These are phyloP conservation scores for Syncephalastrum racemosum DNA, from an alignment of 371 early-diverging fungal species.

Conservation along the genomic window DNA sequence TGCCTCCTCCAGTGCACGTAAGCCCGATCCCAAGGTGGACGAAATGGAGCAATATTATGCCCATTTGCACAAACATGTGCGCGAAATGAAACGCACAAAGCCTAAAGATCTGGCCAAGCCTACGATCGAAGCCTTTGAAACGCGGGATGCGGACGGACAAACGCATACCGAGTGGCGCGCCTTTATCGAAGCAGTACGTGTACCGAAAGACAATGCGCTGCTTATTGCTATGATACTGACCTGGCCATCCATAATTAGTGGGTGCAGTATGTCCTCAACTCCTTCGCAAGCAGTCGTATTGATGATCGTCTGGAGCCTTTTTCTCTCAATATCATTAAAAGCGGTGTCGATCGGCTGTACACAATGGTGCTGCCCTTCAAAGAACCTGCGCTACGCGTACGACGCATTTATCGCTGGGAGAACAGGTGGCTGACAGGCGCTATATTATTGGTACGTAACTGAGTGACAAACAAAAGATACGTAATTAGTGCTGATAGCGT, in stretches of 20 bases:
- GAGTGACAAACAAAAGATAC: background rate
- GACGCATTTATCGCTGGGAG: constrained; percentile 40
- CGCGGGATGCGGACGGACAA: constrained; percentile 11
- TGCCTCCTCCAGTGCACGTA: background rate
- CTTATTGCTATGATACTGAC: background rate
- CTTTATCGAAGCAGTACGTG: constrained; percentile 26
- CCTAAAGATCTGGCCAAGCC: constrained; percentile 13
- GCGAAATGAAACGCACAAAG: constrained; percentile 22
- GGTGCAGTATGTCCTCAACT: constrained; percentile 28
- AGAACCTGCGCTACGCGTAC: constrained; percentile 18
- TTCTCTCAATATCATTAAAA: constrained; percentile 32
- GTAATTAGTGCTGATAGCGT: background rate
- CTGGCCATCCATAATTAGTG: constrained; percentile 15
- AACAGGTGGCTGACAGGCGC: constrained; percentile 29
- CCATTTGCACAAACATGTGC: constrained; percentile 34
- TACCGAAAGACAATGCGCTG: background rate
- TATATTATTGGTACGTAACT: constrained; percentile 26
- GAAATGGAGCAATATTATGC: constrained; percentile 18
- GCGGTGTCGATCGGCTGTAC: constrained; percentile 37
- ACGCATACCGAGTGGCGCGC: constrained; percentile 22
- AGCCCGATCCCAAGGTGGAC: constrained; percentile 4
- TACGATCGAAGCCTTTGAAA: constrained; percentile 15
- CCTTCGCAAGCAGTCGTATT: constrained; percentile 32
- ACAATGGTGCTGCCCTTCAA: constrained; percentile 28
- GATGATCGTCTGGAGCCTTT: constrained; percentile 35